Conservation (phyloP, 352 stramenopile genomes). For the Phytopythium aichiense region DNA sequence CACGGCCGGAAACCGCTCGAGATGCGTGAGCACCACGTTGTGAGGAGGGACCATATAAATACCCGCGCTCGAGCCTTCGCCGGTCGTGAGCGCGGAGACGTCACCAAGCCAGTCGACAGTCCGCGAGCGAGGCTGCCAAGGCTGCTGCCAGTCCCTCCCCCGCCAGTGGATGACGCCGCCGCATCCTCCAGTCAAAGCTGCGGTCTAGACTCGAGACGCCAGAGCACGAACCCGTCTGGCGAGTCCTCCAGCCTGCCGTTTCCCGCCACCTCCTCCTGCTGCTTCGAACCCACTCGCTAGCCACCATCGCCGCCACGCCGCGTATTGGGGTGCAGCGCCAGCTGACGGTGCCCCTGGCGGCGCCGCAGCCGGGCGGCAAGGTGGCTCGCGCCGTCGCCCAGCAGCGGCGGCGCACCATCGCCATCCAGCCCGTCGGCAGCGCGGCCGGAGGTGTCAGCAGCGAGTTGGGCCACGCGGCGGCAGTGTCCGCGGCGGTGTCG, state of each 20-base stretch:
- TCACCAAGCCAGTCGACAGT: not conserved
- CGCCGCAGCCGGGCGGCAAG: not conserved
- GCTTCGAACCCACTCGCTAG: not conserved
- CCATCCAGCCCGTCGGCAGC: not conserved
- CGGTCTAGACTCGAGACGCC: too few species aligned
- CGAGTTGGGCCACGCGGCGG: not conserved
- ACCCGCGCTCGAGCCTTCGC: not conserved
- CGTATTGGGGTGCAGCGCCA: not conserved
- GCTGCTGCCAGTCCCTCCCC: not conserved
- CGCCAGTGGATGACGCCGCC: not conserved
- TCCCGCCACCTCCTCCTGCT: not conserved
- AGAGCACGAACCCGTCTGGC: not conserved
- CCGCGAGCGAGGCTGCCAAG: not conserved
- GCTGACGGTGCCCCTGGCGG: not conserved
- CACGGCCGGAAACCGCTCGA: not conserved
- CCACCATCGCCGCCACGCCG: conserved; percentile 2
- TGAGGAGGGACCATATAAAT: not conserved
- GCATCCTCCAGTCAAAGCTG: not conserved
- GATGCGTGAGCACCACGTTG: too few species aligned
- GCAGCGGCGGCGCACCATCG: conserved; percentile 7
- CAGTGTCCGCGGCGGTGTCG: not conserved
- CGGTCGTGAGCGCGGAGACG: not conserved
- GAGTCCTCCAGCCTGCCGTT: not conserved
- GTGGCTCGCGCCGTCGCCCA: not conserved
- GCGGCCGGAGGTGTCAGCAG: not conserved